phyloP scores from a whole-genome alignment of 1,139 yeast genomes.

The Neolecta irregularis region DNA sequence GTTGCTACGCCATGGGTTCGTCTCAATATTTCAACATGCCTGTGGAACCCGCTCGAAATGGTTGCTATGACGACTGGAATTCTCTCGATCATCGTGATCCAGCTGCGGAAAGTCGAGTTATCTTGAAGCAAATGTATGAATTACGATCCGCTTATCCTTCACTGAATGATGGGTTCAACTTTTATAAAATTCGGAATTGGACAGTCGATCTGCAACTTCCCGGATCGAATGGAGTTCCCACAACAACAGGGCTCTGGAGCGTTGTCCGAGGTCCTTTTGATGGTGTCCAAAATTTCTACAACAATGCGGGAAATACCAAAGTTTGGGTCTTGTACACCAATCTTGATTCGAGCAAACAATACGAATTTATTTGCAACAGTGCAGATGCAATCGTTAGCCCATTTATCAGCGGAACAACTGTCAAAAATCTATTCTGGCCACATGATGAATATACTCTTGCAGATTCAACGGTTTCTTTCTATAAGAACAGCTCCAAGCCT shows the following conservation, averaged over 20 bases:
- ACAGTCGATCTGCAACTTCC: slow-evolving; percentile 7
- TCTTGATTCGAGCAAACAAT: slow-evolving; percentile 5
- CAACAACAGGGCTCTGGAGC: slow-evolving; percentile 5
- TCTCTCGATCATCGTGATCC: slow-evolving; percentile 12
- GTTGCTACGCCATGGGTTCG: slow-evolving; percentile 9
- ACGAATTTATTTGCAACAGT: slow-evolving; percentile 6
- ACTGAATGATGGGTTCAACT: slow-evolving; percentile 9
- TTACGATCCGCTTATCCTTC: slow-evolving; percentile 7
- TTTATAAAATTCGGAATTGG: slow-evolving; percentile 10
- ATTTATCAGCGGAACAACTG: slow-evolving; percentile 5
- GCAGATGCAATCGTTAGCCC: slow-evolving; percentile 10
- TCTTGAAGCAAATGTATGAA: slow-evolving; percentile 8
- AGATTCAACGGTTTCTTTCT: slow-evolving; percentile 4
- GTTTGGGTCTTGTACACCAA: slow-evolving; percentile 11
- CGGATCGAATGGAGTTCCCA: slow-evolving; percentile 2
- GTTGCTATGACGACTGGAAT: slow-evolving; percentile 10
- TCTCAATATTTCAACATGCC: slow-evolving; percentile 6
- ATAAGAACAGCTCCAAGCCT: slow-evolving; percentile 7
- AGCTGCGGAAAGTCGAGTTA: slow-evolving; percentile 6
- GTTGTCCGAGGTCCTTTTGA: slow-evolving; percentile 6
- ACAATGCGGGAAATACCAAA: slow-evolving; percentile 4
- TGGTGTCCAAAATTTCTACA: too few relatives aligned
- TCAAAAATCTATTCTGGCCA: slow-evolving; percentile 9
- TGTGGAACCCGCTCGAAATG: slow-evolving; percentile 6
- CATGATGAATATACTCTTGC: slow-evolving; percentile 8